Percentiles rank a stretch among this genome's conserved stretches.
Evolutionary conservation across 441 rosid genomes (phyloP).

Genomic region (Mallotus japonicus): DNA sequence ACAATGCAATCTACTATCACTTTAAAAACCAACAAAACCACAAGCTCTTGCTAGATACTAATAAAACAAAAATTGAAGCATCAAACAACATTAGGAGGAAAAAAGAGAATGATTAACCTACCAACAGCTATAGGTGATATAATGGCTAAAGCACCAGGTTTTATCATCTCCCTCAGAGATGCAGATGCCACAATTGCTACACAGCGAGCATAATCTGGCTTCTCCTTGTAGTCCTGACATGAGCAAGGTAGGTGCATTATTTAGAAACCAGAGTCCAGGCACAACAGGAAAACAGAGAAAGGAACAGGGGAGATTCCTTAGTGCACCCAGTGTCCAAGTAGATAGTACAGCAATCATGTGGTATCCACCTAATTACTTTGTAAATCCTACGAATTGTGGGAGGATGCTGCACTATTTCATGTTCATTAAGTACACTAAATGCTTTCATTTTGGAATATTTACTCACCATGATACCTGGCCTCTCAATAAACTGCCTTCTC

Average conservation of each 20-base stretch:
- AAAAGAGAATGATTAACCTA: constrained; percentile 28
- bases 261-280: constrained; percentile 7
- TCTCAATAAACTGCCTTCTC: constrained; percentile 94
- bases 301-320: not conserved
- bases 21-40: not conserved
- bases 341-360: not conserved
- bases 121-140: constrained; percentile 85
- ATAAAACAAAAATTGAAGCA: not conserved
- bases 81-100: not conserved
- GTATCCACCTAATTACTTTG: not conserved
- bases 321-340: not conserved
- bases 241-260: constrained; percentile 8
- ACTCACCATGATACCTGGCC: constrained; percentile 98
- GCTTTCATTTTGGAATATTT: constrained; percentile 3
- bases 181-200: constrained; percentile 98
- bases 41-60: not conserved
- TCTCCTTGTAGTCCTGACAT: constrained; percentile 85
- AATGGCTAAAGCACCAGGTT: constrained; percentile 94
- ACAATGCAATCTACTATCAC: not conserved
- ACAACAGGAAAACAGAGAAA: not conserved
- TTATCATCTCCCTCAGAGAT: constrained; percentile 94
- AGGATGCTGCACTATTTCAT: not conserved
- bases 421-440: not conserved
- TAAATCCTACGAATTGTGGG: not conserved
- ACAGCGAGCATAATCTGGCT: constrained; percentile 97